These are phyloP conservation scores for Omphalotus olearius DNA, from an alignment of 1,284 basidiomycete species.

Conservation along the genomic window DNA sequence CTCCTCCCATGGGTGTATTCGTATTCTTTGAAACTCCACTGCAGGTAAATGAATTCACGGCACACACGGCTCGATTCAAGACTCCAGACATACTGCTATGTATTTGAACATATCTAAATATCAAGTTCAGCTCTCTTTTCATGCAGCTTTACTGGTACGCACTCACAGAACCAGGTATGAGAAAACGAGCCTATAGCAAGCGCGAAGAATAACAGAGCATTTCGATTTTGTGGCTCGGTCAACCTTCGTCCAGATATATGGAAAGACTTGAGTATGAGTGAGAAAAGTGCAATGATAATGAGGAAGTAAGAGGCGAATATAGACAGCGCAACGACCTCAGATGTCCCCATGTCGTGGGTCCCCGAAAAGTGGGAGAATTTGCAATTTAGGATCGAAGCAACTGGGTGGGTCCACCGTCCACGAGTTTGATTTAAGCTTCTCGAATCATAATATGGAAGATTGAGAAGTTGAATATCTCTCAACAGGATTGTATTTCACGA, in stretches of 20 bases:
- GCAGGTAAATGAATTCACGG: not conserved
- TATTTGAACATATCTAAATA: slow-evolving; percentile 49
- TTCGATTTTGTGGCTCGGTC: slow-evolving; percentile 10
- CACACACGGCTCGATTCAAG: not conserved
- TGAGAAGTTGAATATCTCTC: too few species aligned
- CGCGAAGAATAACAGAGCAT: slow-evolving; percentile 24
- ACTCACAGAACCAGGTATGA: slow-evolving; percentile 66
- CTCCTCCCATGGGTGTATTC: slow-evolving; percentile 21
- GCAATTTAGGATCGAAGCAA: not conserved
- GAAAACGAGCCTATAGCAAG: slow-evolving; percentile 37
- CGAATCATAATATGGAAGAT: not conserved
- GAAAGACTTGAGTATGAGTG: slow-evolving; percentile 36
- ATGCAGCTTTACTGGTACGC: slow-evolving; percentile 1
- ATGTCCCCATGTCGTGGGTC: slow-evolving; percentile 11
- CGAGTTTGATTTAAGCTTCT: not conserved
- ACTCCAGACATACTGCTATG: slow-evolving; percentile 36
- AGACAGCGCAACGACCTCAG: slow-evolving; percentile 30
- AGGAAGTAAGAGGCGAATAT: slow-evolving; percentile 48
- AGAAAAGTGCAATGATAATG: slow-evolving; percentile 36
- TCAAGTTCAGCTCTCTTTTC: not conserved
- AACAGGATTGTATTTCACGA: too few species aligned
- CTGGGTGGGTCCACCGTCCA: too few species aligned
- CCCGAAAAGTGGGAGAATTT: too few species aligned
- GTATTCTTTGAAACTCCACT: slow-evolving; percentile 56
- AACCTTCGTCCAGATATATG: slow-evolving; percentile 13